These are phyloP conservation scores for Amaranthus hypochondriacus DNA, from an alignment of 148 eudicot species.

Conservation along the genomic window DNA sequence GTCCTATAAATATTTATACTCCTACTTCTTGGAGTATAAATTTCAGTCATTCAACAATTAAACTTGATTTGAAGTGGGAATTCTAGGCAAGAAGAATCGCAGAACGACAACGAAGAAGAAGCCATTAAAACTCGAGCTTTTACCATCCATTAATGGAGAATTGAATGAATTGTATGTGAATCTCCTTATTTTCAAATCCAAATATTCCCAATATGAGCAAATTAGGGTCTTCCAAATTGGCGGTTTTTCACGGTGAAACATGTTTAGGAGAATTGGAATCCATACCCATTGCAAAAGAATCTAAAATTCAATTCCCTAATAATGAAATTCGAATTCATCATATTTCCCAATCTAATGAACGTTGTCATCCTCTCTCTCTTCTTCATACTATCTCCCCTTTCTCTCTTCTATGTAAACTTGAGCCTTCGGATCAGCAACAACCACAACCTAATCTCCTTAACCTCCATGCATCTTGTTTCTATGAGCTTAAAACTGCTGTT, in stretches of 20 bases:
- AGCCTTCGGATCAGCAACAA: constrained; percentile 31
- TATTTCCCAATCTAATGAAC: constrained; percentile 48
- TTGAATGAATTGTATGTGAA: too few species aligned
- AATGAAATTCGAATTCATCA: constrained; percentile 73
- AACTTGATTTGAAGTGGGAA: too few species aligned
- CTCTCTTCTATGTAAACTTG: constrained; percentile 72
- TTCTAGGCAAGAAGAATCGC: too few species aligned
- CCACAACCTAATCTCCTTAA: constrained; percentile 33
- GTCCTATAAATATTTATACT: too few species aligned
- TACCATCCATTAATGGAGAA: too few species aligned
- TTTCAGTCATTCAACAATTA: too few species aligned
- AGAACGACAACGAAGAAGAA: too few species aligned
- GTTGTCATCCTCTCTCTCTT: constrained; percentile 69
- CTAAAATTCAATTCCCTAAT: constrained; percentile 57
- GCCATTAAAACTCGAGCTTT: too few species aligned
- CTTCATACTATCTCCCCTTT: constrained; percentile 61
- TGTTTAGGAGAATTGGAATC: constrained; percentile 20
- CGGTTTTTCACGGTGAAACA: constrained; percentile 56
- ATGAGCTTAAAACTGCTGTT: constrained; percentile 83
- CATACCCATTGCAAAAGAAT: constrained; percentile 22
- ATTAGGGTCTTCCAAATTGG: constrained; percentile 50
- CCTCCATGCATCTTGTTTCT: constrained; percentile 65
- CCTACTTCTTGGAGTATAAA: too few species aligned
- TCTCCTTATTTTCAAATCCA: too few species aligned
- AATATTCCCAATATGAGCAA: constrained; percentile 1